Base-by-base conservation (phyloP, 352 stramenopile genomes). In the Globisporangium orthogonon region DNA sequence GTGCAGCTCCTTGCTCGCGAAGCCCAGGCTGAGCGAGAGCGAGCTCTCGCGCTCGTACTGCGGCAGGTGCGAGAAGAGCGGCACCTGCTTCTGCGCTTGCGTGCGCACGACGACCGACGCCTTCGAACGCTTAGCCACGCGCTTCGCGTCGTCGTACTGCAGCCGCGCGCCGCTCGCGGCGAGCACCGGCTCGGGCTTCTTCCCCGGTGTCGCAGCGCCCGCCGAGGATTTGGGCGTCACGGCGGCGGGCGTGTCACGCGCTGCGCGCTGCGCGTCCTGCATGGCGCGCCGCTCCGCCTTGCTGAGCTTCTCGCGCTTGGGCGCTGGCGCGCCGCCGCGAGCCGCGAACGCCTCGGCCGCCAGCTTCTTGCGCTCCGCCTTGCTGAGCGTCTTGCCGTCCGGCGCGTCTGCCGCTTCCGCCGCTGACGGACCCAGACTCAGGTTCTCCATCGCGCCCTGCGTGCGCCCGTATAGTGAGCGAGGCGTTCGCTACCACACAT, bases 221-320 rank as follows among this genome's bases (percentile, higher is more conserved):
- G 23, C 23, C 23, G 23, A 23, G 23, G 23, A 23, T 11, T n/a
- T 30, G 9, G 53, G 18, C 7, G 53, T 17, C 31, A 30, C 29
- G 13, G 47, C 29, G 13, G 47, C n/a, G 6, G 51, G 64, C 28
- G 67, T 70, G 31, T 86, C 78, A 60, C 96, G 97, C 49, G 82
- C 74, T 30, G 86, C 78, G 56, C 92, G 74, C 67, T 96, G 91
- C 51, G 87, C 75, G 63, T 98, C 93, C 63, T 98, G 95, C 45
- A 97, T 68, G 1, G 84, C 91, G 7, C 93, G 82, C 50, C 95
- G 85, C 70, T 98, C 91, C 28, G 91, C 87, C 64, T 98, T 98
- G 56, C 63, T 88, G 31, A 97, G 64, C 69, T 98, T 97, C 52
- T 86, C 80, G 15, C 77, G 67, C 65, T 87, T 87, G 17, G 75